Evolutionary conservation across 2,329 filamentous ascomycete species (phyloP).

Genomic region (Ascochyta viciae-villosae): DNA sequence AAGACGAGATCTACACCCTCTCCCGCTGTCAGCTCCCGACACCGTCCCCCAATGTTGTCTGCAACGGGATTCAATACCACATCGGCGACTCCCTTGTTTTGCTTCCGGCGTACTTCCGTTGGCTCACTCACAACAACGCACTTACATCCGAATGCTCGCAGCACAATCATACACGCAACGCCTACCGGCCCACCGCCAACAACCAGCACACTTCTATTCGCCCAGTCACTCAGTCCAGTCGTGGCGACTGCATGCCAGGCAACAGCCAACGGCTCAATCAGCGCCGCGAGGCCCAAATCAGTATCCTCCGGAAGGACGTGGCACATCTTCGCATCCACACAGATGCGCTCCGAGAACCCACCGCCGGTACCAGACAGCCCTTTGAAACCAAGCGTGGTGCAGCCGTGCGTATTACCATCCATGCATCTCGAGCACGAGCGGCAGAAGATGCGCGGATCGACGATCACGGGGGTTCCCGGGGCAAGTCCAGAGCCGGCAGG

Average conservation of each 20-base stretch:
- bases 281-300: constrained; percentile 31
- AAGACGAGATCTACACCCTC: constrained; percentile 45
- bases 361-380: constrained; percentile 37
- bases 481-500: constrained; percentile 26
- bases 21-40: constrained; percentile 35
- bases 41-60: constrained; percentile 38
- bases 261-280: constrained; percentile 42
- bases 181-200: constrained; percentile 40
- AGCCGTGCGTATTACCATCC: constrained; percentile 28
- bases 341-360: constrained; percentile 35
- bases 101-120: constrained; percentile 24
- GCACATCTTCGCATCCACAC: constrained; percentile 31
- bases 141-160: constrained; percentile 29
- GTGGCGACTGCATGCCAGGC: constrained; percentile 39
- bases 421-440: constrained; percentile 29
- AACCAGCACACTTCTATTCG: constrained; percentile 26
- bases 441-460: constrained; percentile 42
- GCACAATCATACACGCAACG: constrained; percentile 28
- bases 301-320: constrained; percentile 32
- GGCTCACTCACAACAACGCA: constrained; percentile 39
- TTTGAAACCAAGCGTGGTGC: constrained; percentile 32
- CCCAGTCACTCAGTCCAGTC: constrained; percentile 19
- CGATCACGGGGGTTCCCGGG: constrained; percentile 36
- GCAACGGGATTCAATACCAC: constrained; percentile 34
- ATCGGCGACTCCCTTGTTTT: constrained; percentile 35